Base-by-base conservation (phyloP, 129 eudicot species). In the Tagetes erecta region DNA sequence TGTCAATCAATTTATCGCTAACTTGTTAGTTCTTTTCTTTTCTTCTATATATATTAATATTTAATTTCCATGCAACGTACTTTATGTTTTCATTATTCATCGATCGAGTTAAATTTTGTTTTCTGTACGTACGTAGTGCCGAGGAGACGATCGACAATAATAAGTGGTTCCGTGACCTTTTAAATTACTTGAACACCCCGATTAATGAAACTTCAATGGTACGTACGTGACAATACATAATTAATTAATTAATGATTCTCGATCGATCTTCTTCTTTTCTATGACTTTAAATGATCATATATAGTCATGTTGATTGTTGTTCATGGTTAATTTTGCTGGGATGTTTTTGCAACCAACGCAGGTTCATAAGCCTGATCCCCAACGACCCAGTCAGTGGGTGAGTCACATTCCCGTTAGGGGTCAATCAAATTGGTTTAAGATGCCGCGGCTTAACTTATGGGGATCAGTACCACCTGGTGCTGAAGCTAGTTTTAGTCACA, bases 391-490 rank as follows among this genome's bases (percentile, higher is more conserved):
- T 75, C 58, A 35, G 31, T 60, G 36, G 66, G 45, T 67, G 64
- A 60, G 63, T 52, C 81, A 69, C 70, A 72, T 75, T 72, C 68
- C 39, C 3, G 7, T 38, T 67, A 70, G 36, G 50, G 55, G 45
- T 46, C 80, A 70, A n/a, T 44, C 77, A 75, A 57, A 79, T 20
- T 7, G 60, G 68, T 37, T 53, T 8, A 59, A 44, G 20, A 59
- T 60, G 58, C 77, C 77, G 44, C 77, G n/a, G 9, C 2, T 60
- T 73, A 46, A 46, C 46, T 42, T 70, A 44, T 50, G 40, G 41
- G 53, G 40, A 42, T 65, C 20, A 3, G 58, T 13, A n/a, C 77
- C 69, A 8, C 46, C 6, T 46, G 69, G 45, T 59, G 20, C 46
- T 58, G 59, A 41, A 14, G 68, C 33, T 8, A 42, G 27, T 57